Evolutionary conservation across 2,329 filamentous ascomycete species (phyloP).

Genomic region (Fusarium guadeloupense): DNA sequence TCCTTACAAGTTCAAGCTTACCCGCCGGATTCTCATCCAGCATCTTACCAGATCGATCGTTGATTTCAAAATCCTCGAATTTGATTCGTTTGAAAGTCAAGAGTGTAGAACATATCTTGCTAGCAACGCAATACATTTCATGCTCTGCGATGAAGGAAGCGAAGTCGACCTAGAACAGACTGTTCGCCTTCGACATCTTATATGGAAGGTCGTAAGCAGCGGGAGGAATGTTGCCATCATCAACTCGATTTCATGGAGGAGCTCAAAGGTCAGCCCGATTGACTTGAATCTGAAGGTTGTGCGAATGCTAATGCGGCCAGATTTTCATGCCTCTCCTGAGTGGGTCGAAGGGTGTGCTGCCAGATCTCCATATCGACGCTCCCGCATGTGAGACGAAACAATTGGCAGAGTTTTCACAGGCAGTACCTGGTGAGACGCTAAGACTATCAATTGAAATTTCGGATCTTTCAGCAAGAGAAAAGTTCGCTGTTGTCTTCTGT

Average conservation of each 20-base stretch:
- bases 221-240: conserved; percentile 71
- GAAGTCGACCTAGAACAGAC: conserved; percentile 47
- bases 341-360: not conserved
- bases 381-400: not conserved
- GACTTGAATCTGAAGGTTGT: no score
- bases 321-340: conserved; percentile 29
- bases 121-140: conserved; percentile 67
- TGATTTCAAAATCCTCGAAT: conserved; percentile 50
- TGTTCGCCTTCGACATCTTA: conserved; percentile 52
- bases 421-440: not conserved
- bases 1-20: conserved; percentile 65
- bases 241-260: conserved; percentile 69
- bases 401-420: not conserved
- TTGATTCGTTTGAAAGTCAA: conserved; percentile 56
- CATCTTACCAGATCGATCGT: conserved; percentile 60
- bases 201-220: conserved; percentile 57
- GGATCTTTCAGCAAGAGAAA: conserved; percentile 12
- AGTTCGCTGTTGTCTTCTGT: conserved; percentile 17
- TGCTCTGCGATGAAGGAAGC: conserved; percentile 74
- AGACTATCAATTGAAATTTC: not conserved
- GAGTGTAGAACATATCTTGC: conserved; percentile 66
- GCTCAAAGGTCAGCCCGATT: conserved; percentile 63
- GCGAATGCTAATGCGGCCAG: conserved; percentile 9
- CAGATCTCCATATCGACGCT: not conserved
- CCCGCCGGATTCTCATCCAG: conserved; percentile 69